Evolutionary conservation across 805 yeast genomes (phyloP).

Genomic region (Sugiyamaella valdiviana): DNA sequence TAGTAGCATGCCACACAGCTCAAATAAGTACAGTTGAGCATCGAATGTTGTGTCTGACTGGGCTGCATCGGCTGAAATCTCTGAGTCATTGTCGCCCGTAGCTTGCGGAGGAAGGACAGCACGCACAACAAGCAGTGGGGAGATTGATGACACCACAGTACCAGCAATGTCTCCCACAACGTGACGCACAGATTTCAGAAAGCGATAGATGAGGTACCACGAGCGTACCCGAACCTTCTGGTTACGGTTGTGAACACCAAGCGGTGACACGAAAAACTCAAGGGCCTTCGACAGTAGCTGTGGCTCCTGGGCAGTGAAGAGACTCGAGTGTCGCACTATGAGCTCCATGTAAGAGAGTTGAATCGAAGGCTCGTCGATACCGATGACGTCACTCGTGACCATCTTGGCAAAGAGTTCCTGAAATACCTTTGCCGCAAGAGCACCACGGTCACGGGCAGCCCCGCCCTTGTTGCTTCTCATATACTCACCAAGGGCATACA

Average conservation of each 20-base stretch:
- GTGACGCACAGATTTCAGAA: constrained; percentile 71
- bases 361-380: constrained; percentile 70
- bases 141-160: constrained; percentile 54
- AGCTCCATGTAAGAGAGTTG: constrained; percentile 81
- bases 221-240: constrained; percentile 75
- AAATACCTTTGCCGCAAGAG: constrained; percentile 57
- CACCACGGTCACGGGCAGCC: constrained; percentile 53
- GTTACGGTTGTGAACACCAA: constrained; percentile 71
- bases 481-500: constrained; percentile 72
- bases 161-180: constrained; percentile 48
- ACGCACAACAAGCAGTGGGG: constrained; percentile 54
- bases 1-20: constrained; percentile 74
- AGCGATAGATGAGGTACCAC: constrained; percentile 85
- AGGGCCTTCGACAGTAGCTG: constrained; percentile 49
- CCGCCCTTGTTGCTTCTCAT: constrained; percentile 71
- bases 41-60: constrained; percentile 55
- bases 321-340: constrained; percentile 68
- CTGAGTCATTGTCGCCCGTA: constrained; percentile 31
- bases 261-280: constrained; percentile 69
- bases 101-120: constrained; percentile 41
- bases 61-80: constrained; percentile 46
- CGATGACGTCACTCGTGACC: constrained; percentile 41
- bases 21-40: constrained; percentile 76
- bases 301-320: constrained; percentile 41
- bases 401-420: constrained; percentile 51